These are phyloP conservation scores for Pichia sp. DNA, from an alignment of 1,139 yeast species.

Conservation along the genomic window DNA sequence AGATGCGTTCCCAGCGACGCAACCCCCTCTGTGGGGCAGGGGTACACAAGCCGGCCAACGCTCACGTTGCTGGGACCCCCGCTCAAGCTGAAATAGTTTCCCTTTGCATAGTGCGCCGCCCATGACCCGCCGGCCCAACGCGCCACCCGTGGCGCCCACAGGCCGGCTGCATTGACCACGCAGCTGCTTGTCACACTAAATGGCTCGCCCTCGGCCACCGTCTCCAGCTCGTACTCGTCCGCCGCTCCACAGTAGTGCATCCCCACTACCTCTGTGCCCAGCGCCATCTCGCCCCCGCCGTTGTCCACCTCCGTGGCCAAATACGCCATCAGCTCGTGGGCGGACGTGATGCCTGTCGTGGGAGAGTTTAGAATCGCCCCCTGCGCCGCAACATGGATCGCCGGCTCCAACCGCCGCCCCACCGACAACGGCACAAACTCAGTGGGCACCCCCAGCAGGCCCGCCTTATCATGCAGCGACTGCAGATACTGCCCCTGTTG, in stretches of 20 bases:
- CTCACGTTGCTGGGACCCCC: conserved; percentile 39
- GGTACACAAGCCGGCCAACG: conserved; percentile 54
- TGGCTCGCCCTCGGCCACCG: conserved; percentile 29
- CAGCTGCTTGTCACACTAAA: conserved; percentile 47
- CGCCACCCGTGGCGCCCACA: conserved; percentile 61
- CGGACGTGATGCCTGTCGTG: conserved; percentile 76
- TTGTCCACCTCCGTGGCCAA: conserved; percentile 44
- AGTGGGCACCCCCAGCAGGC: conserved; percentile 52
- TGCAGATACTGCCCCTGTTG: conserved; percentile 54
- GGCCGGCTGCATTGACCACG: conserved; percentile 73
- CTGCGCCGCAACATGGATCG: conserved; percentile 58
- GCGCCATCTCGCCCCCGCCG: conserved; percentile 52
- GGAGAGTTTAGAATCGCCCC: conserved; percentile 71
- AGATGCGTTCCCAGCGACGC: conserved; percentile 83
- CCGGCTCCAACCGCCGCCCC: conserved; percentile 53
- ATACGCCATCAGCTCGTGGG: conserved; percentile 66
- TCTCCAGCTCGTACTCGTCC: conserved; percentile 29
- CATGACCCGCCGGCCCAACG: conserved; percentile 40
- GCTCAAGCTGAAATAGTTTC: conserved; percentile 63
- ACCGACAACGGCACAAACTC: conserved; percentile 41
- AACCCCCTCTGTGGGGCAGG: conserved; percentile 58
- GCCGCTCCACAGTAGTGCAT: no score
- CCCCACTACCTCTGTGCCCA: conserved; percentile 50
- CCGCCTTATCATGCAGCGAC: conserved; percentile 40
- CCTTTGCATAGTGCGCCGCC: conserved; percentile 63